phyloP scores from a whole-genome alignment of 2,329 filamentous ascomycete genomes.

The Stachybotrys chartarum region DNA sequence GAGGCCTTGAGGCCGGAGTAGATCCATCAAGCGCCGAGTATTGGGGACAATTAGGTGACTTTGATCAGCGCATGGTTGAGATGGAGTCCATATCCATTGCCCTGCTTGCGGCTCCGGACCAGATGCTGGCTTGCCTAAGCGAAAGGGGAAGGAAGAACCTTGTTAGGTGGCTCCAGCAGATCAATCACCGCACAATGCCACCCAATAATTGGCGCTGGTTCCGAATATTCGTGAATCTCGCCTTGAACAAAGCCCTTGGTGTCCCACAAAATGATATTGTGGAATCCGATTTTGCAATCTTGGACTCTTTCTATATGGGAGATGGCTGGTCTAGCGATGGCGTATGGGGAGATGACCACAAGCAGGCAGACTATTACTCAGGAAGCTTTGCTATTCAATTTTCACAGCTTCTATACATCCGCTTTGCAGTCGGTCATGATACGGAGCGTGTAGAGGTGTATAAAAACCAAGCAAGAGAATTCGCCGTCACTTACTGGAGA shows the following conservation, averaged over 20 bases:
- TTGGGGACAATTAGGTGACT: constrained; percentile 37
- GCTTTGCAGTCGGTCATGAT: constrained; percentile 32
- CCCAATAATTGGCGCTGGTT: constrained; percentile 45
- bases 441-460: constrained; percentile 26
- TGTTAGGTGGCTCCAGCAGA: constrained; percentile 27
- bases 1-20: constrained; percentile 21
- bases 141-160: constrained; percentile 17
- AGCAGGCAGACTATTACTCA: constrained; percentile 43
- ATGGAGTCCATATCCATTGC: constrained; percentile 43
- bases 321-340: constrained; percentile 42
- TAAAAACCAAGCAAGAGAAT: constrained; percentile 27
- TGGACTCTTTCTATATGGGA: constrained; percentile 34
- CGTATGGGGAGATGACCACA: constrained; percentile 21
- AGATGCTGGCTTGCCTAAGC: constrained; percentile 13
- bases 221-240: constrained; percentile 38
- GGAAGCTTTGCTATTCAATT: constrained; percentile 46
- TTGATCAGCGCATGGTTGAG: constrained; percentile 48
- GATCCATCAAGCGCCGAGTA: constrained; percentile 29
- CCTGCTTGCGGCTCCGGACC: constrained; percentile 32
- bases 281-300: constrained; percentile 10
- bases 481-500: constrained; percentile 33
- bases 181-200: constrained; percentile 35
- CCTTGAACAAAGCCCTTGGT: constrained; percentile 30
- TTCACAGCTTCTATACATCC: constrained; percentile 36
- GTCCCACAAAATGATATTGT: constrained; percentile 6